These are phyloP conservation scores for Citrus unshiu DNA, from an alignment of 345 rosid species.

Conservation along the genomic window DNA sequence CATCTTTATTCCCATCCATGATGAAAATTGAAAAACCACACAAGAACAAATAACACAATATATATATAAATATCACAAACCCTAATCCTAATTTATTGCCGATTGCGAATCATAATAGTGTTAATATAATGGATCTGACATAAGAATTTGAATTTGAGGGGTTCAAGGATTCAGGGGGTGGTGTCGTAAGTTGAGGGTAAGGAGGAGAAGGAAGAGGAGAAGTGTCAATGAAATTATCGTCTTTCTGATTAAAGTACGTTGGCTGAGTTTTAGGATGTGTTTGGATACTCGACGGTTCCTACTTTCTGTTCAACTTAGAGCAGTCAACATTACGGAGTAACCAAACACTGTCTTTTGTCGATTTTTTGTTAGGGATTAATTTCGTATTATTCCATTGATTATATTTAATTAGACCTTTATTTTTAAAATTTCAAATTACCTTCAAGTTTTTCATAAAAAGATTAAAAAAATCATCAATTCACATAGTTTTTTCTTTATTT, in stretches of 20 bases:
- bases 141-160: not conserved
- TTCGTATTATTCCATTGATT: too few relatives aligned
- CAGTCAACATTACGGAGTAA: not conserved
- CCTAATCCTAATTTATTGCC: not conserved
- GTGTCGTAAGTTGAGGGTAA: not conserved
- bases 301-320: not conserved
- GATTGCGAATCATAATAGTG: not conserved
- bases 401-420: too few relatives aligned
- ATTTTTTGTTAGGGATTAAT: not conserved
- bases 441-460: too few relatives aligned
- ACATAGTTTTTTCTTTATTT: too few relatives aligned
- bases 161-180: not conserved
- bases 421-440: too few relatives aligned
- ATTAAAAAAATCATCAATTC: too few relatives aligned
- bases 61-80: not conserved
- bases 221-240: not conserved
- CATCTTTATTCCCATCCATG: constrained; percentile 97
- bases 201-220: not conserved
- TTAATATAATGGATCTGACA: not conserved
- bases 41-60: too few relatives aligned
- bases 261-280: not conserved
- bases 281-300: not conserved
- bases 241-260: not conserved
- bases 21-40: not conserved
- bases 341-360: not conserved